Base-by-base conservation (phyloP, 106 monocot genomes). In the Acanthochlamys bracteata region DNA sequence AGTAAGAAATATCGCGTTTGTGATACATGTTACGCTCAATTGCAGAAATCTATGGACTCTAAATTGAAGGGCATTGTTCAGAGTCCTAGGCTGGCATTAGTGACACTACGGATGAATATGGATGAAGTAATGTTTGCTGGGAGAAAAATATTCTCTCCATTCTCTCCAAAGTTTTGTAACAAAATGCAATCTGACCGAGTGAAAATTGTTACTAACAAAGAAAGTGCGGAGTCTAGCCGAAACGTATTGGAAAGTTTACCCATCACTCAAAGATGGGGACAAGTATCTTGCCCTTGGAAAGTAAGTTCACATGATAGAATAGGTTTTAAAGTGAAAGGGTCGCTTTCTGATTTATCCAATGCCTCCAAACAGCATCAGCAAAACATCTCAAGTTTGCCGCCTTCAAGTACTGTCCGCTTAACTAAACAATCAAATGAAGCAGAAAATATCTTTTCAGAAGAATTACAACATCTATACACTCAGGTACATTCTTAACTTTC, bases 1-100 rank as follows among this genome's bases (percentile, higher is more conserved):
- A 65, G 9, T 61, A 86, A 73, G 65, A 73, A 58, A 26, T 69
- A 53, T 66, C 86, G 93, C 19, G 86, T 94, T 47, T 94, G 93
- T 52, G 77, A 86, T 73, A 17, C 24, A 16, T 94, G 93, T 58
- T 94, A 76, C 46, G 54, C 12, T 68, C 82, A 69, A 21, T 53
- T 89, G 55, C 24, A 66, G 67, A 63, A 68, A 24, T 25, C 27
- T 26, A 13, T 20, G 13, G 61, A 71, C 59, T 24, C 45, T 41
- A 65, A 55, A 65, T 13, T 67, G 15, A 55, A 53, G 21, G 0
- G 42, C 6, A 71, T 72, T 65, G 20, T 65, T 21, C 39, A 40
- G 23, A 83, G 61, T 66, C 78, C 77, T 33, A 71, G 83, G 61
- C 53, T 68, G 55, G 53, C 42, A 13, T 40, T 42, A 3, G 7